Conservation (phyloP, 805 yeast species). For the Torulaspora indica region DNA sequence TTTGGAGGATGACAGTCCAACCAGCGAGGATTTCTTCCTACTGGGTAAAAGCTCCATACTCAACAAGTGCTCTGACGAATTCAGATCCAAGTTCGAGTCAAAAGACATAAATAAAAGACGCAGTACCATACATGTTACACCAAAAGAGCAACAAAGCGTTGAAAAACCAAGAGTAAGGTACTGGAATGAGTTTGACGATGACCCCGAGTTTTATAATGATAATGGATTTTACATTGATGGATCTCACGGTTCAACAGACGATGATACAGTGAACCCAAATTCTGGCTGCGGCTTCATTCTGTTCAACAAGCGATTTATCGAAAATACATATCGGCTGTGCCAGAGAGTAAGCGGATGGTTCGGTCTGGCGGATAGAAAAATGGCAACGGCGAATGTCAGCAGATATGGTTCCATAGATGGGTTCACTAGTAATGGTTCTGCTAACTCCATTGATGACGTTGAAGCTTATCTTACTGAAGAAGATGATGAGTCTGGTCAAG, state of each 20-base stretch:
- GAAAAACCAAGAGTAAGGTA: slow-evolving; percentile 20
- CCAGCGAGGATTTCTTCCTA: slow-evolving; percentile 24
- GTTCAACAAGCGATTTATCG: slow-evolving; percentile 25
- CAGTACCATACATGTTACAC: slow-evolving; percentile 2
- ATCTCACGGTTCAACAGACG: slow-evolving; percentile 6
- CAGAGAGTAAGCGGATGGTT: slow-evolving; percentile 17
- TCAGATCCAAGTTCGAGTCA: background rate
- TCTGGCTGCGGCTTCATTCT: slow-evolving; percentile 26
- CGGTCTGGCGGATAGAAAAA: background rate
- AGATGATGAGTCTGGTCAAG: slow-evolving; percentile 23
- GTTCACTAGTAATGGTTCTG: slow-evolving; percentile 5
- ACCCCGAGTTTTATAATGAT: slow-evolving; percentile 21
- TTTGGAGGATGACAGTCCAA: slow-evolving; percentile 11
- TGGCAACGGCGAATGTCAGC: background rate
- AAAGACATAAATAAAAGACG: slow-evolving; percentile 1
- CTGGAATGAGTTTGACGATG: slow-evolving; percentile 37
- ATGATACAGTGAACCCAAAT: background rate
- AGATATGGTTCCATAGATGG: slow-evolving; percentile 7
- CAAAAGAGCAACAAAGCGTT: slow-evolving; percentile 2
- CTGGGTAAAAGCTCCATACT: slow-evolving; percentile 20
- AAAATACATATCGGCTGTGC: slow-evolving; percentile 20
- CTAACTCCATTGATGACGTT: slow-evolving; percentile 17
- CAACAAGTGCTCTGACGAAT: slow-evolving; percentile 5
- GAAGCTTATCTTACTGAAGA: slow-evolving; percentile 19
- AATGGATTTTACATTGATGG: slow-evolving; percentile 17